These are phyloP conservation scores for Ophiostoma triangulosporum DNA, from an alignment of 2,329 filamentous ascomycete genomes.

Conservation along the genomic window DNA sequence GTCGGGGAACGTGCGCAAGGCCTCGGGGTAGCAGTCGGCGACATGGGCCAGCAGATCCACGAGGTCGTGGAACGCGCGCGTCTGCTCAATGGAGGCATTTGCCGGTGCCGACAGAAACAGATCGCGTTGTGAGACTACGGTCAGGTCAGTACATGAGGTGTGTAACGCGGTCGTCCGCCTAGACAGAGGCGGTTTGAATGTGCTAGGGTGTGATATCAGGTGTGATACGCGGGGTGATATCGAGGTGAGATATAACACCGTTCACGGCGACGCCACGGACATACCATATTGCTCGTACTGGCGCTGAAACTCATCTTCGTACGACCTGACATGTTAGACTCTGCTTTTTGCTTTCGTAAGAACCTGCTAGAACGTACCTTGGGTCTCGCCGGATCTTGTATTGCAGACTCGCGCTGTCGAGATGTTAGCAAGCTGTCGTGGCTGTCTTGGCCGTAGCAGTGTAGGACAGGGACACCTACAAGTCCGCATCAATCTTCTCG, in stretches of 20 bases:
- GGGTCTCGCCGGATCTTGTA: slow-evolving; percentile 71
- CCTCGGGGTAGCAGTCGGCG: slow-evolving; percentile 79
- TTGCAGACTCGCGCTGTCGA: slow-evolving; percentile 61
- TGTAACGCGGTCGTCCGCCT: too few species aligned
- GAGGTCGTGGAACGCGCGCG: slow-evolving; percentile 77
- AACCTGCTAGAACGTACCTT: slow-evolving; percentile 36
- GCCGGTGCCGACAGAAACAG: slow-evolving; percentile 79
- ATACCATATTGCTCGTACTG: slow-evolving; percentile 80
- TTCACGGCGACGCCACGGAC: too few species aligned
- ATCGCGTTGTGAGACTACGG: slow-evolving; percentile 60
- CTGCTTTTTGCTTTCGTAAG: neutral
- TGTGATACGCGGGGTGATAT: too few species aligned
- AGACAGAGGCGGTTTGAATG: too few species aligned
- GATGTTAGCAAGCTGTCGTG: slow-evolving; percentile 16
- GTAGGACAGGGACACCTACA: slow-evolving; percentile 26
- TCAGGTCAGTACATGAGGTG: too few species aligned
- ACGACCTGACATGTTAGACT: slow-evolving; percentile 43
- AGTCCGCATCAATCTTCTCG: slow-evolving; percentile 87
- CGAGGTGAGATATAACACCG: too few species aligned
- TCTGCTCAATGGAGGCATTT: slow-evolving; percentile 61
- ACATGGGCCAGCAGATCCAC: slow-evolving; percentile 91
- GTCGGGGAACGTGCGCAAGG: slow-evolving; percentile 62
- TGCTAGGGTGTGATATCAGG: too few species aligned
- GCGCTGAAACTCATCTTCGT: slow-evolving; percentile 58
- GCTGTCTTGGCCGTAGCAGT: slow-evolving; percentile 1